Base-by-base conservation (phyloP, 768 basidiomycete species). In the Leucosporidium scottii region DNA sequence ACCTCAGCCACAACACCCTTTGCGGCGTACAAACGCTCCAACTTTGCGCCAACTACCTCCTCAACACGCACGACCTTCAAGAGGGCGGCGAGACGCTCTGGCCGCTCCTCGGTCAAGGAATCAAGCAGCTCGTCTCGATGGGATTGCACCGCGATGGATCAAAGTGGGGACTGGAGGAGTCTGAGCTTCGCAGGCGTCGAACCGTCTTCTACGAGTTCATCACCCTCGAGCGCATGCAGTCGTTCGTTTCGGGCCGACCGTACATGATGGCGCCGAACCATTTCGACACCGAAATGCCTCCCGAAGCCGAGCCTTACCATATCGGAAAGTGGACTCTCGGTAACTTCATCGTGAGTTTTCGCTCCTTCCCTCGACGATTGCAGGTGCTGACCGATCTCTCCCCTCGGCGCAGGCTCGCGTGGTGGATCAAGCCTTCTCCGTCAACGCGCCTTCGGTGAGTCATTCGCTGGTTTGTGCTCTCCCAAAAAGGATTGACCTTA, bases 1-100 rank as follows among this genome's bases (percentile, higher is more conserved):
- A 62, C 34, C 77, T 80, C 39, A 74, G 77, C 13, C 80, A 84
- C 25, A 83, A 84, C n/a, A 86, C 86, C 0, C 76, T 85, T 13
- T 77, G 79, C 15, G 80, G 83, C 2, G 81, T 88, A 7, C 84
- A 85, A 68, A 78, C 84, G 1, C 50, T 73, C 2, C 73, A 71
- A 36, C 66, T 73, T 50, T 48, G 25, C 5, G 67, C 66, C 15
- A 66, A 68, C 51, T 73, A 50, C 57, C 54, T 67, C 20, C 36
- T 68, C 27, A 71, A 70, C 58, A 47, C 30, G 21, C 67, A 72
- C 62, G 59, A 65, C 50, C 49, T 71, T 1, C 30, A 44, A 15
- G 67, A 68, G 12, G 61, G 64, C 12, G 67, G 67, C 4, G 71
- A 72, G 44, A 66, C 53, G 6, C 59, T 59, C 62, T 72, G 39